Base-by-base conservation (phyloP, 2,329 filamentous ascomycete species). In the Pseudocercospora fijiensis region DNA sequence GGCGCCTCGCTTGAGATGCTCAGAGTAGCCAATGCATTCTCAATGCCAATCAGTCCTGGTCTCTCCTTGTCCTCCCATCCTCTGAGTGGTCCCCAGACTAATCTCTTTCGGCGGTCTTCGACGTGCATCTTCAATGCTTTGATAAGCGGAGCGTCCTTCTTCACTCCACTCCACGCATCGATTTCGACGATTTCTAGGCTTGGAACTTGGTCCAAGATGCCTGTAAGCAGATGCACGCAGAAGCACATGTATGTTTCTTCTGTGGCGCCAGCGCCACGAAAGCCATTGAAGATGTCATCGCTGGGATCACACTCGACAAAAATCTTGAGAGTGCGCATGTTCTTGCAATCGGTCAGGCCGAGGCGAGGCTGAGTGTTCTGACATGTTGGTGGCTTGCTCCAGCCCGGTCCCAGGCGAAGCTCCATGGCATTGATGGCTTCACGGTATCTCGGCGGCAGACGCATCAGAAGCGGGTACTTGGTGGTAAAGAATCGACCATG, bases 291-390 rank as follows among this genome's bases (percentile, higher is more conserved):
- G 20, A 86, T 78, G 27, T 81, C 82, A 58, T 86, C 75, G 57
- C 78, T 89, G 0, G 90, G 89, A 71, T 93, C 90, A 67, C 84
- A 85, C 75, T 92, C 86, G 24, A 92, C 85, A 71, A 90, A 90
- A 10, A 93, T 83, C 26, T 83, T 85, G 55, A 93, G 74, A 13
- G 79, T 80, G 28, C 83, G 81, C 20, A 90, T 83, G 55, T 82
- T 85, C 62, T 77, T 76, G 74, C 87, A 89, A 57, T 90, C 86
- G 1, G 74, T 69, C 6, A 93, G 80, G 0, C 89, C 89, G 0
- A 92, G 80, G 1, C 82, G 82, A 4, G 83, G 78, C 67, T 87
- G 88, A 11, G 91, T 86, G 1, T 86, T 85, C 88, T 90, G 92
- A 57, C 87, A 85, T 33, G 81, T 81, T 0, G 90, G 90, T 13